A percentile compares a stretch with the other conserved stretches of the same genome.
These are phyloP conservation scores for Erysimum cheiranthoides DNA, from an alignment of 345 rosid genomes.

Conservation along the genomic window DNA sequence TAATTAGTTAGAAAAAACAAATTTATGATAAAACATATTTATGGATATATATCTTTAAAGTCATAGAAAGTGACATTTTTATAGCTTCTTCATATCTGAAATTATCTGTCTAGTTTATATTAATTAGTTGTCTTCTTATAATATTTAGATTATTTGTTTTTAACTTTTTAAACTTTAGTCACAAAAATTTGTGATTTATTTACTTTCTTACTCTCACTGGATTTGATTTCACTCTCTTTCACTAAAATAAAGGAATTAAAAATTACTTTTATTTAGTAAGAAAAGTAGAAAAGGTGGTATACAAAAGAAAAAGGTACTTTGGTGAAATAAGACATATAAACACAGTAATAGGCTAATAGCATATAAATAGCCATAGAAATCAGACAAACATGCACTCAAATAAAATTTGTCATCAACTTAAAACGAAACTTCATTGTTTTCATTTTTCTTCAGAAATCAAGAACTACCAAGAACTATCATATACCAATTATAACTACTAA, in stretches of 20 bases:
- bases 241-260: background rate
- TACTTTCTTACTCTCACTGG: background rate
- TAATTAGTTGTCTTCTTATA: background rate
- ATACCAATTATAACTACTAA: too few relatives aligned
- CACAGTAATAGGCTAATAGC: background rate
- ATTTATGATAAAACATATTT: background rate
- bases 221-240: background rate
- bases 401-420: background rate
- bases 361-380: slow-evolving; percentile 17
- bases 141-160: background rate
- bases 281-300: background rate
- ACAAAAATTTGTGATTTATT: background rate
- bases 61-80: too few relatives aligned
- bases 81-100: background rate
- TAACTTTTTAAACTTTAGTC: background rate
- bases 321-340: background rate
- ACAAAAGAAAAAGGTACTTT: background rate
- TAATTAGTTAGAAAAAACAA: too few relatives aligned
- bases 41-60: too few relatives aligned
- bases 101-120: background rate
- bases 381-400: slow-evolving; percentile 8
- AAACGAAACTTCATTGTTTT: background rate
- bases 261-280: background rate
- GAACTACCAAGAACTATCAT: slow-evolving; percentile 1
- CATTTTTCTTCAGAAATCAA: too few relatives aligned